Base-by-base conservation (phyloP, 140 eudicot species). In the Stevia rebaudiana region DNA sequence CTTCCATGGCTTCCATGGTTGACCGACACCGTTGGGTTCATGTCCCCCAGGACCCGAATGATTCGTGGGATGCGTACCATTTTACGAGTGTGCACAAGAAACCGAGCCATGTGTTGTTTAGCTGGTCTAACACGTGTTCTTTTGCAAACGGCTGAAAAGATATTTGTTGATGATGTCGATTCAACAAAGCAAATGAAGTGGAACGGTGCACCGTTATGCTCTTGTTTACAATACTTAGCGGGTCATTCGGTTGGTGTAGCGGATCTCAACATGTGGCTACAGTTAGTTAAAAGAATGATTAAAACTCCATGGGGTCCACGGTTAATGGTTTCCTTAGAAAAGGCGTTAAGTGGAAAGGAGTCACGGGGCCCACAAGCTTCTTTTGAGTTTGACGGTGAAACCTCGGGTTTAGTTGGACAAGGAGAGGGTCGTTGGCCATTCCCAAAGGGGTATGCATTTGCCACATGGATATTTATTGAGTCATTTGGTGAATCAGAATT, bases 391-490 rank as follows among this genome's bases (percentile, higher is more conserved):
- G 96, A 92, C 63, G 98, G 98, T 58, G 96, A 92, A 76, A 88
- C 87, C 68, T 92, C 98, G 41, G 98, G 98, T 56, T 75, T 92
- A 65, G 75, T 92, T 46, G 96, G 98, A 57, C 95, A 94, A 8
- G 98, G 98, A 25, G 98, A 92, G 73, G 88, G 95, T 63, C 90
- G 89, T 58, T 92, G 98, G 98, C 98, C 98, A 0, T 92, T 92
- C 33, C 77, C 82, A 18, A 88, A 83, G 22, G 98, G 98, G 16
- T 92, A 72, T 71, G 83, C 96, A 8, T 84, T 92, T 85, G 95
- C 85, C 21, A 92, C 98, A 22, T 92, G 98, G 98, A 83, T 92
- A 35, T 88, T 85, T 75, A 69, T 92, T 3, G 98, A 92, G 61
- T 83, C 96, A 8, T 92, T 92, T 75, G 82, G 83, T 37, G 96